Base-by-base conservation (phyloP, 2,329 filamentous ascomycete genomes). In the Hypoxylon sp. region DNA sequence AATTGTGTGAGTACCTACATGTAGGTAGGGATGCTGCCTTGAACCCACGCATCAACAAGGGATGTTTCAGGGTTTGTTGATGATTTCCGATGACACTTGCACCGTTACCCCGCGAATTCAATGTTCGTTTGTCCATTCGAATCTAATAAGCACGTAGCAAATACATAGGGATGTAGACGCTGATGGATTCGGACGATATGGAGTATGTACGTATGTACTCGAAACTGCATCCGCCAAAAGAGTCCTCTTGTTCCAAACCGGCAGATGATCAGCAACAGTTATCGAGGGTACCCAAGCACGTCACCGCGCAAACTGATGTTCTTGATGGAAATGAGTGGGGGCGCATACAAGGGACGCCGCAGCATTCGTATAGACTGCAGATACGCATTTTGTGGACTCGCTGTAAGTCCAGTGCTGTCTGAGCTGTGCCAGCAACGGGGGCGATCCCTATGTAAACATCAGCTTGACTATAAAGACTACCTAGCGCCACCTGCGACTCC, bases 101-200 rank as follows among this genome's bases (percentile, higher is more conserved):
- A 52, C 13, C 26, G 42, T 54, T 69, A 63, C 54, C 59, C 67
- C 67, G 29, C 67, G 46, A 55, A 59, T 57, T 59, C 42, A 13
- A 46, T 52, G 37, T 44, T 52, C 46, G 50, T 48, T 44, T 63
- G 63, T 59, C 58, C 50, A 33, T 62, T 59, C n/a, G 44, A 51
- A 54, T 39, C 22, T 47, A 50, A 33, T 55, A 60, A 50, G 35
- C 46, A 52, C 37, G 10, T 6, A 62, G 44, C 17, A 39, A 66
- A 19, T 44, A 47, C 19, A 22, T 22, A 22, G 19, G 58, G 52
- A 42, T 26, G 17, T 24, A 31, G 61, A 65, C 54, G 39, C 42
- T 24, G 29, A 48, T 14, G 42, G 54, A 17, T 37, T 29, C 11
- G 17, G 24, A 29, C 44, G 42, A 44, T 44, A 44, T 17, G 17